Evolutionary conservation across 2,329 filamentous ascomycete species (phyloP).

Genomic region (Penicillium sp.): DNA sequence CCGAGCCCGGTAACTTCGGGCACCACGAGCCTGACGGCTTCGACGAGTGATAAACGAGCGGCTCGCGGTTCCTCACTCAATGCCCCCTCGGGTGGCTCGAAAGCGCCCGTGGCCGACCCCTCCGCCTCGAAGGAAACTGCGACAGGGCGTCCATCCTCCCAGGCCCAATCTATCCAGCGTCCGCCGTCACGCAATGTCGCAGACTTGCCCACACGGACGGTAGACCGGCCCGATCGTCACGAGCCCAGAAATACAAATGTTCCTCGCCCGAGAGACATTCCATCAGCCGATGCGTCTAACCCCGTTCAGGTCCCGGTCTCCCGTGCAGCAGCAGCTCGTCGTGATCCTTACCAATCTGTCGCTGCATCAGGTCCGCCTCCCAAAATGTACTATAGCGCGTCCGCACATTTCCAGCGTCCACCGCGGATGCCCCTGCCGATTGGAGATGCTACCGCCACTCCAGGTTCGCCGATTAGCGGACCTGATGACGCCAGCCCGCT

Average conservation of each 20-base stretch:
- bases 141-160: slow-evolving; percentile 44
- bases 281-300: slow-evolving; percentile 41
- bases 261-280: slow-evolving; percentile 30
- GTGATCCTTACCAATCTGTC: slow-evolving; percentile 36
- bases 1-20: slow-evolving; percentile 32
- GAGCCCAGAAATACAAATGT: slow-evolving; percentile 30
- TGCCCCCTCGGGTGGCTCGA: slow-evolving; percentile 42
- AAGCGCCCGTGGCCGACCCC: slow-evolving; percentile 49
- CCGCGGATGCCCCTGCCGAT: slow-evolving; percentile 91
- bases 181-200: slow-evolving; percentile 45
- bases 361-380: slow-evolving; percentile 50
- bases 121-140: slow-evolving; percentile 50
- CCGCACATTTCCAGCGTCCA: slow-evolving; percentile 59
- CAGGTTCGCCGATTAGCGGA: slow-evolving; percentile 85
- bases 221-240: slow-evolving; percentile 30
- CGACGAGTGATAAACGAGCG: slow-evolving; percentile 43
- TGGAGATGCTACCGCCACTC: slow-evolving; percentile 86
- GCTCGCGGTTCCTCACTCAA: slow-evolving; percentile 48
- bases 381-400: slow-evolving; percentile 54
- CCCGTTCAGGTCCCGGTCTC: slow-evolving; percentile 46
- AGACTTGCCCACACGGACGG: slow-evolving; percentile 34
- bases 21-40: slow-evolving; percentile 30
- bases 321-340: slow-evolving; percentile 33
- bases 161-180: slow-evolving; percentile 43
- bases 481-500: slow-evolving; percentile 63